These are phyloP conservation scores for Saposhnikovia divaricata DNA, from an alignment of 129 eudicot genomes.

Conservation along the genomic window DNA sequence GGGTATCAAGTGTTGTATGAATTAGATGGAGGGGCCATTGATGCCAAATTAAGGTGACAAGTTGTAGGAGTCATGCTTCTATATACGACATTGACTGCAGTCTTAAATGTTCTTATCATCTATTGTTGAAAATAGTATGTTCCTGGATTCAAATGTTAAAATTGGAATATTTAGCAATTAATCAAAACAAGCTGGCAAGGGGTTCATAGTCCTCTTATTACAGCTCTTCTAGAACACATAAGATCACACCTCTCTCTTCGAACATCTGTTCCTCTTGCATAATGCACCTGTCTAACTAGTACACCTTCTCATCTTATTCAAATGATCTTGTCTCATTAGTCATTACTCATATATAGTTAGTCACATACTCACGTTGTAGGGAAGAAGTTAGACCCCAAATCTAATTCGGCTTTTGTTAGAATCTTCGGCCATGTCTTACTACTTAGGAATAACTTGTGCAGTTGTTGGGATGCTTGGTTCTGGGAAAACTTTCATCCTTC, in stretches of 20 bases:
- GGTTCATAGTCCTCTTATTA: not conserved
- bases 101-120: not conserved
- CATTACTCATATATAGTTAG: not conserved
- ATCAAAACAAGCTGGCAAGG: not conserved
- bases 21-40: slow-evolving; percentile 5
- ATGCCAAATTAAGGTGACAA: slow-evolving; percentile 15
- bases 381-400: not conserved
- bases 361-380: not conserved
- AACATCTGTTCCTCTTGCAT: not conserved
- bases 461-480: not conserved
- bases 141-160: not conserved
- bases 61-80: not conserved
- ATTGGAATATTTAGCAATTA: not conserved
- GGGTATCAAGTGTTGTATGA: not conserved
- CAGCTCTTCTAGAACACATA: not conserved
- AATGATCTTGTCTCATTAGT: not conserved
- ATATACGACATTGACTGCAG: not conserved
- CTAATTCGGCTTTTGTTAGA: not conserved
- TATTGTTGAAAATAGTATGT: not conserved
- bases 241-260: not conserved
- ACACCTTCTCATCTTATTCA: not conserved
- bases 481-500: not conserved
- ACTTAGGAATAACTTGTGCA: not conserved
- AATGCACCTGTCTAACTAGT: not conserved
- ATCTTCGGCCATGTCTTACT: not conserved